Evolutionary conservation across 2,329 filamentous ascomycete species (phyloP).

Genomic region (Ophiocordyceps unilateralis): DNA sequence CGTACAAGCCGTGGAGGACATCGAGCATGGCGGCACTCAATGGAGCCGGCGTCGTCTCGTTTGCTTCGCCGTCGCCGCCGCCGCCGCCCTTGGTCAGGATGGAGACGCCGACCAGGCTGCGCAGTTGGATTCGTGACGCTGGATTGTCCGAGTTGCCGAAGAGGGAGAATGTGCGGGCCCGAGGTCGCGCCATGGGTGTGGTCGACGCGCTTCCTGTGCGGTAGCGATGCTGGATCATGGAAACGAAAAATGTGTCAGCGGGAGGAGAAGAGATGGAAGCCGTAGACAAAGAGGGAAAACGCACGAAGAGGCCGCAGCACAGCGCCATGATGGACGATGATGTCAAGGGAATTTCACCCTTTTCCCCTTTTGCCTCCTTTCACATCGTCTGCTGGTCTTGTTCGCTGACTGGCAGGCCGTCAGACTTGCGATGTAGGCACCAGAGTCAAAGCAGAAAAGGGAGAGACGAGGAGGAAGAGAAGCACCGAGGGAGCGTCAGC

Average conservation of each 20-base stretch:
- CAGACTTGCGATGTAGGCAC: no score
- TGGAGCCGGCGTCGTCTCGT: slow-evolving; percentile 5
- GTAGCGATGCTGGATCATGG: slow-evolving; percentile 7
- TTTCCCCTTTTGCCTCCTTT: neutral
- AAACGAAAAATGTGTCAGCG: no score
- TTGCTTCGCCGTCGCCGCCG: slow-evolving; percentile 9
- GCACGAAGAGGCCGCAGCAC: slow-evolving; percentile 10
- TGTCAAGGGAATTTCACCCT: neutral
- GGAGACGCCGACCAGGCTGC: slow-evolving; percentile 16
- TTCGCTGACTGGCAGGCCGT: no score
- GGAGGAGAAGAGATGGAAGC: neutral
- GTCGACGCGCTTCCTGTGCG: slow-evolving; percentile 2
- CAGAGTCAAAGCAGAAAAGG: neutral
- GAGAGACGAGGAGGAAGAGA: neutral
- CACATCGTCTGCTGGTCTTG: neutral
- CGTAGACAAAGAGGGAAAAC: neutral
- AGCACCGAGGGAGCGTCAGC: neutral
- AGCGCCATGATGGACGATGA: slow-evolving; percentile 5
- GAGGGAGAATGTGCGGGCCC: slow-evolving; percentile 20
- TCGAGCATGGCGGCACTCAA: slow-evolving; percentile 30
- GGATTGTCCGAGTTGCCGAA: slow-evolving; percentile 17
- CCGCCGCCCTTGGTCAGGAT: slow-evolving; percentile 7
- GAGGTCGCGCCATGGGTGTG: slow-evolving; percentile 9
- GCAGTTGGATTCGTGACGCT: slow-evolving; percentile 11
- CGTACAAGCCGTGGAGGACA: slow-evolving; percentile 29